These are phyloP conservation scores for Kurtzmaniella quercitrusa DNA, from an alignment of 1,139 yeast genomes.

Conservation along the genomic window DNA sequence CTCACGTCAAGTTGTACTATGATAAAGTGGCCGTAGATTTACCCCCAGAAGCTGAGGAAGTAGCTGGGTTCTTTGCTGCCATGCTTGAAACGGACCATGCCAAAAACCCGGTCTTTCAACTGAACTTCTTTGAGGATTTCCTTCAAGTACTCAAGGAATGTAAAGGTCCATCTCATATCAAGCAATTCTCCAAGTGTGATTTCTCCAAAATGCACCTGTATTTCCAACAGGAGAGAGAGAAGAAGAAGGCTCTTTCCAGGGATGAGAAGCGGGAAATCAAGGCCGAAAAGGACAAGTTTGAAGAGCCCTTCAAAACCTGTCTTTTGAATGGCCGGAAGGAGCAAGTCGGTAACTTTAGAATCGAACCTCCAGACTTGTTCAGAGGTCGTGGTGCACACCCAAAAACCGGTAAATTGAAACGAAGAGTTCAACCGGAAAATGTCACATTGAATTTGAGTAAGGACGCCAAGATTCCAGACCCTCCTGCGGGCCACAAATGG, in stretches of 20 bases:
- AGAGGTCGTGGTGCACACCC: slow-evolving; percentile 98
- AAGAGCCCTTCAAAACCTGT: slow-evolving; percentile 81
- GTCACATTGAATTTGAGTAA: slow-evolving; percentile 79
- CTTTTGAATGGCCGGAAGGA: slow-evolving; percentile 82
- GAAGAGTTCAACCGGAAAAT: slow-evolving; percentile 85
- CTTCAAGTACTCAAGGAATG: slow-evolving; percentile 58
- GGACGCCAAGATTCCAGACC: slow-evolving; percentile 67
- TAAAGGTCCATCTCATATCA: slow-evolving; percentile 58
- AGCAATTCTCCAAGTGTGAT: slow-evolving; percentile 67
- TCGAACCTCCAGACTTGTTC: slow-evolving; percentile 95
- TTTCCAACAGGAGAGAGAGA: slow-evolving; percentile 68
- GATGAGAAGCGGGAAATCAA: slow-evolving; percentile 73
- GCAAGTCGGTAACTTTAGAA: slow-evolving; percentile 87
- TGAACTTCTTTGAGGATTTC: slow-evolving; percentile 84
- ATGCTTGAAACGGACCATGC: slow-evolving; percentile 87
- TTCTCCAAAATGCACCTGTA: slow-evolving; percentile 70
- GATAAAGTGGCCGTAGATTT: slow-evolving; percentile 70
- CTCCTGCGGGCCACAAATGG: slow-evolving; percentile 90
- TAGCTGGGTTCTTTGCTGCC: slow-evolving; percentile 92
- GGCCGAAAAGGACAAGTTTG: slow-evolving; percentile 66
- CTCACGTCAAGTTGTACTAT: slow-evolving; percentile 70
- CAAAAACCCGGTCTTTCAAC: slow-evolving; percentile 77
- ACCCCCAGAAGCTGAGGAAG: slow-evolving; percentile 87
- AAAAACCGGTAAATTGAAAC: slow-evolving; percentile 82
- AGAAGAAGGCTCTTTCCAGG: slow-evolving; percentile 60